Conservation (phyloP, 208 protist genomes). For the Sergeia podlipaevii region DNA sequence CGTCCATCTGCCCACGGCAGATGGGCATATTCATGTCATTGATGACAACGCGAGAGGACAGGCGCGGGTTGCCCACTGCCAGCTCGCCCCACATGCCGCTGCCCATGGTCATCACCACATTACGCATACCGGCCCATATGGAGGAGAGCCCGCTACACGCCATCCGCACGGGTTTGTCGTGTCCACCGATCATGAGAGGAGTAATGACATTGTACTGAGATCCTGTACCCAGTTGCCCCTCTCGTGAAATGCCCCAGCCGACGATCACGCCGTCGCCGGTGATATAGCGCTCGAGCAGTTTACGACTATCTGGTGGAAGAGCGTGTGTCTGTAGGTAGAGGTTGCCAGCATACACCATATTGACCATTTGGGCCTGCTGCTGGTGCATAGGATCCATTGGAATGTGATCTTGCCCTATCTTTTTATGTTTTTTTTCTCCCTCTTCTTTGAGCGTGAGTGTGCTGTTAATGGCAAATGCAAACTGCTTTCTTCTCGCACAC, state of each 20-base stretch:
- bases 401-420: no score
- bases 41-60: conserved; percentile 44
- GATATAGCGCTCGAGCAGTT: conserved; percentile 50
- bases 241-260: conserved; percentile 65
- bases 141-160: conserved; percentile 62
- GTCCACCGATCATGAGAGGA: conserved; percentile 69
- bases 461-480: no score
- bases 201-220: conserved; percentile 58
- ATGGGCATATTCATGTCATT: conserved; percentile 74
- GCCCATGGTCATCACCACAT: conserved; percentile 69
- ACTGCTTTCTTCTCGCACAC: no score
- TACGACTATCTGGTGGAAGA: conserved; percentile 4
- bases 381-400: no score
- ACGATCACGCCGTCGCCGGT: conserved; percentile 66
- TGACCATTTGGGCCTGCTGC: no score
- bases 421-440: no score
- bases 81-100: conserved; percentile 78
- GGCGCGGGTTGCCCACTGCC: conserved; percentile 56
- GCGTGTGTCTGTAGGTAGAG: conserved; percentile 8
- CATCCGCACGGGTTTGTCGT: conserved; percentile 69
- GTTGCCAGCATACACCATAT: conserved; percentile 1
- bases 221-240: conserved; percentile 68
- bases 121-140: conserved; percentile 56
- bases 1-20: conserved; percentile 49
- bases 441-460: no score